Conservation (phyloP, 176 grass and related monocot species). For the Rhynchospora breviuscula region DNA sequence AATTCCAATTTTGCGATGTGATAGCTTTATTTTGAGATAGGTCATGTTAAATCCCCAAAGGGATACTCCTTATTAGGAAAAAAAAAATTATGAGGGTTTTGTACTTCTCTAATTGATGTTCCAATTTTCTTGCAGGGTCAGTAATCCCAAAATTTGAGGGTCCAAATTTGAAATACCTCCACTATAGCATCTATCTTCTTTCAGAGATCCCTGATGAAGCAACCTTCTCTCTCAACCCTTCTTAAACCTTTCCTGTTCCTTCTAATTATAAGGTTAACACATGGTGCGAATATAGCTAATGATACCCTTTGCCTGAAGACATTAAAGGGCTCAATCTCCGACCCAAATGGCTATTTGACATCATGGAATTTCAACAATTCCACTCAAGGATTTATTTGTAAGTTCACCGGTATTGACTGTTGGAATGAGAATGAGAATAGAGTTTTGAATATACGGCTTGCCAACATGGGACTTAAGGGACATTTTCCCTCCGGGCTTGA, state of each 20-base stretch:
- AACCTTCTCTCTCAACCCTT: background rate
- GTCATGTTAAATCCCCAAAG: background rate
- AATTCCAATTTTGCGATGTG: background rate
- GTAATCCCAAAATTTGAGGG: background rate
- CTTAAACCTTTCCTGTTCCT: background rate
- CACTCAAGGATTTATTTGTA: conserved; percentile 46
- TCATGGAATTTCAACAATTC: conserved; percentile 42
- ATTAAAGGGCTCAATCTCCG: conserved; percentile 27
- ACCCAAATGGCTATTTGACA: conserved; percentile 37
- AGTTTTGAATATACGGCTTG: conserved; percentile 53
- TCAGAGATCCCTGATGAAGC: background rate
- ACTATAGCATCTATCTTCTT: background rate
- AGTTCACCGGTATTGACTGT: conserved; percentile 61
- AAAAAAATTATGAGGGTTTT: background rate
- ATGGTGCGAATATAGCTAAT: background rate
- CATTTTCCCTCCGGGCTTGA: conserved; percentile 52
- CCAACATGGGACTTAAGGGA: conserved; percentile 67
- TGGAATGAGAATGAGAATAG: conserved; percentile 76
- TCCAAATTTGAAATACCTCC: background rate
- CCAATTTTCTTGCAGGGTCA: background rate
- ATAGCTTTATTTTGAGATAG: background rate
- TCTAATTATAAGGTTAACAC: background rate
- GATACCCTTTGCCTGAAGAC: conserved; percentile 52
- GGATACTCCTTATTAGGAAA: background rate
- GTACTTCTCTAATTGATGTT: background rate